These are phyloP conservation scores for Fusarium sp. DNA, from an alignment of 2,329 filamentous ascomycete species.

Conservation along the genomic window DNA sequence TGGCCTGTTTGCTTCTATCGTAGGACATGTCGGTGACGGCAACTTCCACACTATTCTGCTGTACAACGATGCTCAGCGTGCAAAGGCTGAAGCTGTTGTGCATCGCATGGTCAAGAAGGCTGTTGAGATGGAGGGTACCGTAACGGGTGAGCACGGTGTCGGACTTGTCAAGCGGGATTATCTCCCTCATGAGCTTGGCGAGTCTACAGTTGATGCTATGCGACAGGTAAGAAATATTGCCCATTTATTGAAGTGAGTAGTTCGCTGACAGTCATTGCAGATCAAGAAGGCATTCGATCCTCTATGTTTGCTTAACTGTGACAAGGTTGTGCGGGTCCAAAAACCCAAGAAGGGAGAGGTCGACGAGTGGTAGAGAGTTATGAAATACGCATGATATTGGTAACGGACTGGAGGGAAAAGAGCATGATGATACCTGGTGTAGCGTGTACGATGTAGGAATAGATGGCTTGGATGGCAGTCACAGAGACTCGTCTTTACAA, in stretches of 20 bases:
- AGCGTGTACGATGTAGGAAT: slow-evolving; percentile 31
- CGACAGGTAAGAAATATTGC: slow-evolving; percentile 67
- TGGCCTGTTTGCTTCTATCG: slow-evolving; percentile 60
- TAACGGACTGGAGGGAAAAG: background rate
- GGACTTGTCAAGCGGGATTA: slow-evolving; percentile 88
- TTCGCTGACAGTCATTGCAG: slow-evolving; percentile 50
- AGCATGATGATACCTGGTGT: slow-evolving; percentile 23
- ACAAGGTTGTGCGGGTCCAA: slow-evolving; percentile 73
- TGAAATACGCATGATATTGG: background rate
- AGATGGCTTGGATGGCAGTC: slow-evolving; percentile 11
- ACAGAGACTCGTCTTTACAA: background rate
- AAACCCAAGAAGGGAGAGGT: slow-evolving; percentile 54
- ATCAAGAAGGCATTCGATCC: slow-evolving; percentile 86
- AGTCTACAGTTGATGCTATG: slow-evolving; percentile 82
- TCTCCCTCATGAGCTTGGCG: slow-evolving; percentile 78
- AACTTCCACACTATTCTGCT: slow-evolving; percentile 77
- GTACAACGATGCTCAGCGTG: slow-evolving; percentile 72
- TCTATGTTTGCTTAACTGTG: slow-evolving; percentile 73
- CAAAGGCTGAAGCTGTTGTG: slow-evolving; percentile 74
- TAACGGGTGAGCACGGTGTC: slow-evolving; percentile 87
- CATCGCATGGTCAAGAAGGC: slow-evolving; percentile 88
- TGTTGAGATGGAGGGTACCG: slow-evolving; percentile 85
- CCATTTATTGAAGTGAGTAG: background rate
- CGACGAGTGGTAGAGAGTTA: slow-evolving; percentile 51
- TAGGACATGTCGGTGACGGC: slow-evolving; percentile 79